Evolutionary conservation across 2,329 filamentous ascomycete species (phyloP).

Genomic region (Neurospora sp.): DNA sequence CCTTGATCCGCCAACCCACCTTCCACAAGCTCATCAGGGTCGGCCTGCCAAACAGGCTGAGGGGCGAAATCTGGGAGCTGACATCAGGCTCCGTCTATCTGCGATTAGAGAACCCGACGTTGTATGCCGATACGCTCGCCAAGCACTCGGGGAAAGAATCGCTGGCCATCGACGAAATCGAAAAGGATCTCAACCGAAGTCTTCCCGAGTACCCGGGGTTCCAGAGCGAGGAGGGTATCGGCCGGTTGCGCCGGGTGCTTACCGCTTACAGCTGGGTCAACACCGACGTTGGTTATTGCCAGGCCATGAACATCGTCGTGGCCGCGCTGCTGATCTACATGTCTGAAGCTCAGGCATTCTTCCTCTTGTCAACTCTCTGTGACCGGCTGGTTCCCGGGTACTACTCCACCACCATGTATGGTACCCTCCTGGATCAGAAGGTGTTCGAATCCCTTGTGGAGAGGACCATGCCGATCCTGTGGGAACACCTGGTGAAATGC

Average conservation of each 20-base stretch:
- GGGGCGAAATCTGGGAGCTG: constrained; percentile 94
- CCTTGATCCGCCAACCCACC: constrained; percentile 86
- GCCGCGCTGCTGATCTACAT: constrained; percentile 98
- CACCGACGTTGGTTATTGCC: constrained; percentile 91
- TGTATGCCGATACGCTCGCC: constrained; percentile 74
- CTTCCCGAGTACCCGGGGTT: constrained; percentile 96
- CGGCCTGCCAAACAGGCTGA: constrained; percentile 81
- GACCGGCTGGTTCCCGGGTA: constrained; percentile 91
- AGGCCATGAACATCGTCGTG: constrained; percentile 99
- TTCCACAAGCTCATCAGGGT: constrained; percentile 97
- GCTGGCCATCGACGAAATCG: constrained; percentile 95
- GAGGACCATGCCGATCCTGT: constrained; percentile 95
- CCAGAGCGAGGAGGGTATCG: constrained; percentile 92
- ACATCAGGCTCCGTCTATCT: constrained; percentile 86
- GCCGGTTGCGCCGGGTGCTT: constrained; percentile 75
- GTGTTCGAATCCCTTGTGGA: constrained; percentile 98
- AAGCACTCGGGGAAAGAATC: constrained; percentile 82
- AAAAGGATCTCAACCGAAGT: constrained; percentile 95
- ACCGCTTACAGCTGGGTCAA: constrained; percentile 98
- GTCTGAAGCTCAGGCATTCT: constrained; percentile 94
- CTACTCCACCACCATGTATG: constrained; percentile 99
- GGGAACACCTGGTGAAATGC: constrained; percentile 94
- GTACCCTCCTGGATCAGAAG: constrained; percentile 88
- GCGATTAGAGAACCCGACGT: constrained; percentile 71
- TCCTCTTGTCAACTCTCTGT: constrained; percentile 81